Conservation (phyloP, 23 red algal genomes). For the Gracilaria gracilis region DNA sequence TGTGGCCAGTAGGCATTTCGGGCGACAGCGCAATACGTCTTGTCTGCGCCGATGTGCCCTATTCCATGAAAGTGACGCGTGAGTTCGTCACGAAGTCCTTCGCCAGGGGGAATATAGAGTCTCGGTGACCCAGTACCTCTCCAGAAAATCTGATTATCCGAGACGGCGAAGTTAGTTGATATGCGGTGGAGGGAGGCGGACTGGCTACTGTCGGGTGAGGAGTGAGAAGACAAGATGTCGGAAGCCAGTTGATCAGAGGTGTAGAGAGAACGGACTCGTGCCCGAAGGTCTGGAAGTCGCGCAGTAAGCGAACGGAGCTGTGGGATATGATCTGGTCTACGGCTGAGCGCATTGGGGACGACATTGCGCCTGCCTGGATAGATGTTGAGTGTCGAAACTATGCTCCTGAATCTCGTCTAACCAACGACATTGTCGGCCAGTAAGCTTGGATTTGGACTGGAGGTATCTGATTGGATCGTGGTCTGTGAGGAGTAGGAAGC, state of each 20-base stretch:
- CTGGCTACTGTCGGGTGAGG: too few relatives aligned
- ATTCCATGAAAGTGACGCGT: neutral
- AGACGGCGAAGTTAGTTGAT: neutral
- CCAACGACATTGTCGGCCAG: slow-evolving; percentile 40
- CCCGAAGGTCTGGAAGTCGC: neutral
- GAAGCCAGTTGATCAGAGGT: neutral
- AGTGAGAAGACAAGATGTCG: too few relatives aligned
- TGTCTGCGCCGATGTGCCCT: slow-evolving; percentile 7
- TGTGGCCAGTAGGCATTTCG: slow-evolving; percentile 9
- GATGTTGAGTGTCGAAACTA: slow-evolving; percentile 3
- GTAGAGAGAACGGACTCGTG: neutral
- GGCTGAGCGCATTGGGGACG: slow-evolving; percentile 11
- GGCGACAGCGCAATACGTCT: neutral
- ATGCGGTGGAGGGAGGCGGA: too few relatives aligned
- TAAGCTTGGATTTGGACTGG: slow-evolving; percentile 17
- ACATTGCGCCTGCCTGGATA: slow-evolving; percentile 15
- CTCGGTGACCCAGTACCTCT: neutral
- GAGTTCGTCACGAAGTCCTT: neutral
- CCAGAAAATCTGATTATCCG: neutral
- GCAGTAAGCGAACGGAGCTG: neutral
- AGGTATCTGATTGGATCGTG: slow-evolving; percentile 47
- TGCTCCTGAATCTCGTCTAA: slow-evolving; percentile 45
- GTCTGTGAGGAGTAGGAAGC: neutral
- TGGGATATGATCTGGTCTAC: neutral
- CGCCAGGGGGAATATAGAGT: neutral